Conservation (phyloP, 805 yeast species). For the Cephaloascus albidus region DNA sequence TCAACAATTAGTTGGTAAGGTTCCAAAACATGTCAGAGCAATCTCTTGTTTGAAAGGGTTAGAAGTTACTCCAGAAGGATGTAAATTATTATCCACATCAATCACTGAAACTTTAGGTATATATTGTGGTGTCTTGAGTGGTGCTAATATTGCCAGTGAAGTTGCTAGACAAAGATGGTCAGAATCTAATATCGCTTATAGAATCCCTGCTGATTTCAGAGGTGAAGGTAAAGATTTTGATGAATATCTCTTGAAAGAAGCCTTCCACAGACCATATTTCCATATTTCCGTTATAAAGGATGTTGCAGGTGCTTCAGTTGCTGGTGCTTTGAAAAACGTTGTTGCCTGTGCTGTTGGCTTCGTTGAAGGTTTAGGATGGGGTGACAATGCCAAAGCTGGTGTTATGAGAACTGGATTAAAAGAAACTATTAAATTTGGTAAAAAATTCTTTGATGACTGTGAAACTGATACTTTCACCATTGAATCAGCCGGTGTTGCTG, state of each 20-base stretch:
- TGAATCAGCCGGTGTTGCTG: slow-evolving; percentile 98
- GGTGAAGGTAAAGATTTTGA: slow-evolving; percentile 69
- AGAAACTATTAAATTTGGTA: slow-evolving; percentile 84
- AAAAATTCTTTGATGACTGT: slow-evolving; percentile 69
- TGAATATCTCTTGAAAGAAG: slow-evolving; percentile 57
- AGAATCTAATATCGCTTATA: slow-evolving; percentile 94
- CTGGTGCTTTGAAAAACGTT: slow-evolving; percentile 95
- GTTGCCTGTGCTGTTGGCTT: slow-evolving; percentile 96
- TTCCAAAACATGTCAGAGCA: slow-evolving; percentile 68
- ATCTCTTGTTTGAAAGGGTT: slow-evolving; percentile 94
- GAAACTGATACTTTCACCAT: slow-evolving; percentile 75
- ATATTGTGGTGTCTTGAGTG: slow-evolving; percentile 92
- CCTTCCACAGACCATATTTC: slow-evolving; percentile 97
- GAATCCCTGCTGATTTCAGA: slow-evolving; percentile 57
- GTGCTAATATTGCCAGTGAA: slow-evolving; percentile 96
- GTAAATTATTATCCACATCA: slow-evolving; percentile 70
- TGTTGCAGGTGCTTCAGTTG: slow-evolving; percentile 92
- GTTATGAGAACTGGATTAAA: slow-evolving; percentile 91
- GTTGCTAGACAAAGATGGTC: slow-evolving; percentile 95
- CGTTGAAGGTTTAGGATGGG: slow-evolving; percentile 98
- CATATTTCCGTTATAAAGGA: slow-evolving; percentile 90
- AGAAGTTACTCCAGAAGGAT: slow-evolving; percentile 79
- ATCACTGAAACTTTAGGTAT: slow-evolving; percentile 76
- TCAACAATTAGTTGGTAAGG: slow-evolving; percentile 66
- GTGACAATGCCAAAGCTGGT: slow-evolving; percentile 97